Base-by-base conservation (phyloP, 2,329 filamentous ascomycete genomes). In the Arthroderma uncinatum region DNA sequence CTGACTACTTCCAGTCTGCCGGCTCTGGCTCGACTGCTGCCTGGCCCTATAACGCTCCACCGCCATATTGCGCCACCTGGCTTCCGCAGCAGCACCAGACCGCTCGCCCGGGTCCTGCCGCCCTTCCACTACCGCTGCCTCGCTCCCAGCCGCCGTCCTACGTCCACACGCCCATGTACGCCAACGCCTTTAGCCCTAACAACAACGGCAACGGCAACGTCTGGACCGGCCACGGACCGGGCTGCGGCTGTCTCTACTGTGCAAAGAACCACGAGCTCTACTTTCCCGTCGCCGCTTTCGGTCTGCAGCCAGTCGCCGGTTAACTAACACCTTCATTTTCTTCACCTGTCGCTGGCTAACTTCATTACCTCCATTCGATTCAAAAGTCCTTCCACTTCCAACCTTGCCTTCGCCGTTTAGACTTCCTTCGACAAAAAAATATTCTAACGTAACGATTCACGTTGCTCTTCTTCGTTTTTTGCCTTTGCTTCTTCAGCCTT, bases 241-340 rank as follows among this genome's bases (percentile, higher is more conserved):
- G 74, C 34, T 80, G 77, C 62, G 68, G 69, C 48, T 79, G 77
- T 62, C 62, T 68, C 54, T 74, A 75, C 57, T 79, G 77, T 66
- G 70, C 71, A 52, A 76, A 78, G 59, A 72, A 74, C 54, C 71
- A 76, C 56, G 77, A 79, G 58, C 71, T 75, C 61, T 78, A 78
- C 63, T 74, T 79, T 69, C 68, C 67, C 55, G 65, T 71, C 54
- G 70, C 67, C 52, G 71, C 72, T 50, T 76, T 75, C 60, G 69
- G 68, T 42, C 69, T 77, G 60, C 77, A 78, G 64, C 69, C 40
- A 23, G 40, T 44, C 21, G 40, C 40, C 40, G 40, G 40, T 23
- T 44, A 19, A 40, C 57, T 50, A n/a, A 33, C 54, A 65, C 63
- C 58, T 65, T 65, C 54, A 25, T 33, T 33, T n/a, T n/a, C n/a